These are phyloP conservation scores for Malassezia cuniculi DNA, from an alignment of 1,284 basidiomycete species.

Conservation along the genomic window DNA sequence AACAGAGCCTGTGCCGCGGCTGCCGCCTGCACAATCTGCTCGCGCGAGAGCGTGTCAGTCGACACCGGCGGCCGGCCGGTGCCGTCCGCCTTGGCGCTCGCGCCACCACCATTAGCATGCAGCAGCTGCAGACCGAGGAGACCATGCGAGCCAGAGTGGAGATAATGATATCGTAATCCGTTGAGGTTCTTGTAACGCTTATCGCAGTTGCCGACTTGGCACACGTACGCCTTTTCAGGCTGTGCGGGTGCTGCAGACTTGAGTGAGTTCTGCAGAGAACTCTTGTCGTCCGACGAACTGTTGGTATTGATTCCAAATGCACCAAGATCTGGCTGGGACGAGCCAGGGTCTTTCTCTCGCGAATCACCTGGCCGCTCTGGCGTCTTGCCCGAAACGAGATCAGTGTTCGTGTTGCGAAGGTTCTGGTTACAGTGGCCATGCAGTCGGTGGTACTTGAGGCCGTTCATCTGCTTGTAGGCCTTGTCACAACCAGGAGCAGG, in stretches of 20 bases:
- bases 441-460: conserved; percentile 90
- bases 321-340: neutral
- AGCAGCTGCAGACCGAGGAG: conserved; percentile 42
- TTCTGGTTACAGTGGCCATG: conserved; percentile 64
- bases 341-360: neutral
- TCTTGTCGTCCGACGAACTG: neutral
- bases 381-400: too few relatives aligned
- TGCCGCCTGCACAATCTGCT: conserved; percentile 38
- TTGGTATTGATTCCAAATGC: conserved; percentile 4
- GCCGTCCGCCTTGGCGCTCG: conserved; percentile 37
- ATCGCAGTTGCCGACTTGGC: conserved; percentile 53
- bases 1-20: conserved; percentile 32
- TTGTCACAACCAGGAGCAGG: conserved; percentile 96
- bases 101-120: conserved; percentile 36
- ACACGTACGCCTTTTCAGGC: conserved; percentile 28
- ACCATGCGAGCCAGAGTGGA: conserved; percentile 81
- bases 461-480: conserved; percentile 93
- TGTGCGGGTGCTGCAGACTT: neutral
- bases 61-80: conserved; percentile 35
- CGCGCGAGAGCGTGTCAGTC: conserved; percentile 34
- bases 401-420: conserved; percentile 16
- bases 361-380: neutral
- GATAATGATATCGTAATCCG: conserved; percentile 70
- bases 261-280: neutral
- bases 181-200: conserved; percentile 77